Conservation (phyloP, 2,329 filamentous ascomycete genomes). For the Fusarium sp. region DNA sequence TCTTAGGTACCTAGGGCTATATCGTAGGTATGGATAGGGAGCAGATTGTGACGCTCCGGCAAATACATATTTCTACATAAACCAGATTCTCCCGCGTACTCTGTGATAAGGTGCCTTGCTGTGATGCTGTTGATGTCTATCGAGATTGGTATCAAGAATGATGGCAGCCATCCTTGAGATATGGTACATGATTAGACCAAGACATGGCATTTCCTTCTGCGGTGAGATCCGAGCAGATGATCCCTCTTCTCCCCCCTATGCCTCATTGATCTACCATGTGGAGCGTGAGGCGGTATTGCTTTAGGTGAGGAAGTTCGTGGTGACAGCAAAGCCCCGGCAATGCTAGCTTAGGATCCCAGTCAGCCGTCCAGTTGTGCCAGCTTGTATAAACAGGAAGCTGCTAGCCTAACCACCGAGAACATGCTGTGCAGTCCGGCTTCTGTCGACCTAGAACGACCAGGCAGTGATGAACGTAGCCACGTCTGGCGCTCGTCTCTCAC, state of each 20-base stretch:
- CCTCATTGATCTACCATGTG: neutral
- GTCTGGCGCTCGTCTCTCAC: slow-evolving; percentile 8
- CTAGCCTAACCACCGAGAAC: neutral
- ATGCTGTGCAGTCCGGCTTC: neutral
- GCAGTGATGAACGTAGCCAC: neutral
- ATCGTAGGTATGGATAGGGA: neutral
- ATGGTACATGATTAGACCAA: neutral
- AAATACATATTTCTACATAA: neutral
- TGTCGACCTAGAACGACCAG: too few species aligned
- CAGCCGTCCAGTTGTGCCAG: neutral
- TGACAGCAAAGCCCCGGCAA: neutral
- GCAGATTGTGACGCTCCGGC: neutral
- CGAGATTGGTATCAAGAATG: neutral
- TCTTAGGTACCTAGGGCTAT: neutral
- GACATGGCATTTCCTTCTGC: neutral
- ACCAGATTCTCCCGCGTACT: neutral
- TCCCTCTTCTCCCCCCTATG: neutral
- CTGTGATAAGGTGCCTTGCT: neutral
- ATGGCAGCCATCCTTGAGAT: neutral
- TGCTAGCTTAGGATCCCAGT: neutral
- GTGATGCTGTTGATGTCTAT: neutral
- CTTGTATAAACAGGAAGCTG: neutral
- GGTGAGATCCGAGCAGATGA: neutral
- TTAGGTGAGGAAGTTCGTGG: neutral
- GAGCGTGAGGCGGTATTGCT: neutral